Evolutionary conservation across 495 filamentous ascomycete species (phyloP).

Genomic region (Penicillium cosmopolitanum): DNA sequence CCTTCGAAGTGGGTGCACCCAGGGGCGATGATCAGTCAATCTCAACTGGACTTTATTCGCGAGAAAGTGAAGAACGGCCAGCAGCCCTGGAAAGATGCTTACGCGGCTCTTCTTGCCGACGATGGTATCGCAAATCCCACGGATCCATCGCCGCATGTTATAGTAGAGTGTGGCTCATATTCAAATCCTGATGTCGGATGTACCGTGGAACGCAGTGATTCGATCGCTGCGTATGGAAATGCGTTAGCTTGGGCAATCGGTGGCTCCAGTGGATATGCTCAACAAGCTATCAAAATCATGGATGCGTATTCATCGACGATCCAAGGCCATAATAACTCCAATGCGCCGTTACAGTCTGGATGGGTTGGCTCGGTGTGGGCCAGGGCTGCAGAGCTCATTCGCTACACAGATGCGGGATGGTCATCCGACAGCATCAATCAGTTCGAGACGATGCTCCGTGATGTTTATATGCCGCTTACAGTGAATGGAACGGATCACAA

Average conservation of each 20-base stretch:
- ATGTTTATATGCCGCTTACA: slow-evolving; percentile 32
- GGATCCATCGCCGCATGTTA: slow-evolving; percentile 15
- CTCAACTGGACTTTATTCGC: slow-evolving; percentile 12
- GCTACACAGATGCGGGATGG: slow-evolving; percentile 31
- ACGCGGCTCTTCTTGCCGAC: slow-evolving; percentile 7
- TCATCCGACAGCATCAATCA: slow-evolving; percentile 12
- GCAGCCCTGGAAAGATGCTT: slow-evolving; percentile 15
- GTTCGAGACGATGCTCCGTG: slow-evolving; percentile 28
- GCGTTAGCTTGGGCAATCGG: slow-evolving; percentile 28
- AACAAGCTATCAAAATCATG: slow-evolving; percentile 31
- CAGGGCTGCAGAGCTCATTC: slow-evolving; percentile 30
- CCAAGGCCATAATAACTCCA: slow-evolving; percentile 28
- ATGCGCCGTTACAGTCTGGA: slow-evolving; percentile 31
- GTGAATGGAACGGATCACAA: slow-evolving; percentile 24
- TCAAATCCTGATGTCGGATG: slow-evolving; percentile 31
- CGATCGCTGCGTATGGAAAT: slow-evolving; percentile 33
- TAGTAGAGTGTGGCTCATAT: slow-evolving; percentile 28
- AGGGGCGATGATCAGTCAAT: slow-evolving; percentile 16
- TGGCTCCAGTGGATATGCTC: slow-evolving; percentile 20
- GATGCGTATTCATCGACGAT: slow-evolving; percentile 27
- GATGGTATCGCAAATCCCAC: background rate
- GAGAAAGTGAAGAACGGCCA: slow-evolving; percentile 1
- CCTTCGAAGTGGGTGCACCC: slow-evolving; percentile 17
- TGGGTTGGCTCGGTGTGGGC: slow-evolving; percentile 32
- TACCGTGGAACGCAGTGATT: slow-evolving; percentile 28